Percentiles rank a stretch among this genome's conserved stretches.
Evolutionary conservation across 768 basidiomycete genomes (phyloP).

Genomic region (Candolleomyces eurysporus): DNA sequence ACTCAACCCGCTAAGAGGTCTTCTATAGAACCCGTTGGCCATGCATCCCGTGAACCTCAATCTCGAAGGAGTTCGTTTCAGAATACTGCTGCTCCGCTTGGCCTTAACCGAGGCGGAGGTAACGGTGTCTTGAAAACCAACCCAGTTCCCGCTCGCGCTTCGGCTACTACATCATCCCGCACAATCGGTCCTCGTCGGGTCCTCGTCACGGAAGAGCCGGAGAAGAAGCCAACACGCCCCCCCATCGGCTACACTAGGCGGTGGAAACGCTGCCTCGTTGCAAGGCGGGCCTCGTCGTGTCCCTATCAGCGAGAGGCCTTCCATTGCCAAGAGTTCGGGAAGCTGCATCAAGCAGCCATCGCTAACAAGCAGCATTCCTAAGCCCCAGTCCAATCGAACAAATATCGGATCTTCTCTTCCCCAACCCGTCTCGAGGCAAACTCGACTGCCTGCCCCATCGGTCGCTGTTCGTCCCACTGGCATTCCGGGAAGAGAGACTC

Average conservation of each 20-base stretch:
- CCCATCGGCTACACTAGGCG: constrained; percentile 1
- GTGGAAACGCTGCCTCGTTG: constrained; percentile 13
- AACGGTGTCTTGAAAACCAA: not conserved
- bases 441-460: constrained; percentile 12
- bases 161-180: not conserved
- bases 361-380: not conserved
- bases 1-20: not conserved
- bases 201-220: constrained; percentile 25
- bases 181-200: constrained; percentile 27
- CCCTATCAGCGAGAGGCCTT: constrained; percentile 17
- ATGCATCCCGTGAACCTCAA: not conserved
- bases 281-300: constrained; percentile 36
- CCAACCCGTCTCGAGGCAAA: not conserved
- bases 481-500: not conserved
- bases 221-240: constrained; percentile 12
- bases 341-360: not conserved
- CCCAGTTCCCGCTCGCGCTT: not conserved
- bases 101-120: too few species aligned
- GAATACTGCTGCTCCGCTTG: too few species aligned
- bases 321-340: not conserved
- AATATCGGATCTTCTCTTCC: constrained; percentile 7
- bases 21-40: not conserved
- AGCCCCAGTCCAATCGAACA: not conserved
- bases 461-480: constrained; percentile 1
- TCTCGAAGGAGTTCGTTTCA: not conserved